Evolutionary conservation across 2,329 filamentous ascomycete species (phyloP).

Genomic region (Apiospora sp.): DNA sequence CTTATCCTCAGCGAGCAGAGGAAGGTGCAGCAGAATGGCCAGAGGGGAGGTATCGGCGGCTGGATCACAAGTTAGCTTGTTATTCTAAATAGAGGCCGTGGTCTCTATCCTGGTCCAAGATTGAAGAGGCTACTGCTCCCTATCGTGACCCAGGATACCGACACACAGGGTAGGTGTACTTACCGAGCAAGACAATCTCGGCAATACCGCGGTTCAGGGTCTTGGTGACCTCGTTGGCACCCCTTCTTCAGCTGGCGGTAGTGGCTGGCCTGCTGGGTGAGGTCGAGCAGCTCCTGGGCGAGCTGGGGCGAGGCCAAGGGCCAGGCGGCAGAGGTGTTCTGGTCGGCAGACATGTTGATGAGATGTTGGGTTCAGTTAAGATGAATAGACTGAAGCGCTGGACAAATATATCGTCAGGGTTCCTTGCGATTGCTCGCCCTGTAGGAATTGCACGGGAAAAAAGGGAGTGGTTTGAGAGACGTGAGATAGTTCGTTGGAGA

Average conservation of each 20-base stretch:
- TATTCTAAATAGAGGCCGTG: no score
- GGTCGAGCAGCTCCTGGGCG: conserved; percentile 82
- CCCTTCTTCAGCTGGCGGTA: conserved; percentile 67
- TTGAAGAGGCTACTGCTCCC: no score
- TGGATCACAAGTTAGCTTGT: no score
- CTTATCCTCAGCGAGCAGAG: conserved; percentile 86
- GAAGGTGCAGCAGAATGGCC: conserved; percentile 85
- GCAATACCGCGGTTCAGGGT: conserved; percentile 89
- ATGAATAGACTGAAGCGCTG: conserved; percentile 3
- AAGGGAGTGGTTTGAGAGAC: neutral
- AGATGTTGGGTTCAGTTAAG: conserved; percentile 18
- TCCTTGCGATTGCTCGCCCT: conserved; percentile 70
- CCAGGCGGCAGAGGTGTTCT: conserved; percentile 56
- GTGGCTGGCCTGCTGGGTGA: conserved; percentile 76
- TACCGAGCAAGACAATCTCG: conserved; percentile 78
- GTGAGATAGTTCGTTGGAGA: neutral
- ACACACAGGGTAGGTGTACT: no score
- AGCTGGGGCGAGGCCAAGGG: conserved; percentile 77
- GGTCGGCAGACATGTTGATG: conserved; percentile 40
- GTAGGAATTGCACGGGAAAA: conserved; percentile 32
- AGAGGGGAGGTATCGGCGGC: conserved; percentile 76
- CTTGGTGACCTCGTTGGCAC: conserved; percentile 84
- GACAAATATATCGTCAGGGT: conserved; percentile 53
- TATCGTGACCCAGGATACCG: no score
- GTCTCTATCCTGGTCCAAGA: no score